Evolutionary conservation across 2,329 filamentous ascomycete genomes (phyloP), one percentile per base, ranked within the genome.

Genomic region (Xylariaceae sp.): DNA sequence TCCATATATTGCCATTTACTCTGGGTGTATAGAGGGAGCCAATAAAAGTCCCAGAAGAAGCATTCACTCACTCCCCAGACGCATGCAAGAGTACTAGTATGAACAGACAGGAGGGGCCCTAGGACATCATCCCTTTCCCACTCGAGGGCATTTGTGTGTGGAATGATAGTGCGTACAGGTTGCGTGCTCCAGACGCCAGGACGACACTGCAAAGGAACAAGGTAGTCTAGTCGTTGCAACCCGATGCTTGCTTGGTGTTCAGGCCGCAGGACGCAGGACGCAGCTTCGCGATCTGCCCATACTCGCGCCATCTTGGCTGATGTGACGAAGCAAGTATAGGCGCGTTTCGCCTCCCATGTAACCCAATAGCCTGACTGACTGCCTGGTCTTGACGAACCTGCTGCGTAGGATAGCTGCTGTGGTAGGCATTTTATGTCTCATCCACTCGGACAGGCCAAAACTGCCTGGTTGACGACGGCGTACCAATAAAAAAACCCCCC

Each of bases 1-100:
- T 30, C 57, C 53, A 63, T 64, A 64, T 57, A 67, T 65, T 67
- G 59, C 59, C 60, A 61, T 62, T 44, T 50, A 63, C 47, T 57
- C 57, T 60, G 53, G 55, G 50, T 53, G 55, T 56, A 60, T 46
- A 40, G 23, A 48, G 40, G 51, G 33, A 52, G 41, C 64, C 64
- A 67, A 67, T 67, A 29, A 51, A 40, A 45, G 37, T 2, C 33
- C 15, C n/a, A 20, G 29, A 37, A 55, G 35, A 15, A 45, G 18
- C 21, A 47, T 45, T 46, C 30, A 30, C 48, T 46, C 30, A 30
- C 57, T 52, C 49, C 50, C 43, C 41, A 51, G 58, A 43, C 46
- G 42, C 42, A 62, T 60, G 61, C 61, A 50, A 45, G 40, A 55
- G 40, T n/a, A n/a, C n/a, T n/a, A n/a, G n/a, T n/a, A n/a, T n/a